Evolutionary conservation across 768 basidiomycete species (phyloP).

Genomic region (Pleurotus giganteus): DNA sequence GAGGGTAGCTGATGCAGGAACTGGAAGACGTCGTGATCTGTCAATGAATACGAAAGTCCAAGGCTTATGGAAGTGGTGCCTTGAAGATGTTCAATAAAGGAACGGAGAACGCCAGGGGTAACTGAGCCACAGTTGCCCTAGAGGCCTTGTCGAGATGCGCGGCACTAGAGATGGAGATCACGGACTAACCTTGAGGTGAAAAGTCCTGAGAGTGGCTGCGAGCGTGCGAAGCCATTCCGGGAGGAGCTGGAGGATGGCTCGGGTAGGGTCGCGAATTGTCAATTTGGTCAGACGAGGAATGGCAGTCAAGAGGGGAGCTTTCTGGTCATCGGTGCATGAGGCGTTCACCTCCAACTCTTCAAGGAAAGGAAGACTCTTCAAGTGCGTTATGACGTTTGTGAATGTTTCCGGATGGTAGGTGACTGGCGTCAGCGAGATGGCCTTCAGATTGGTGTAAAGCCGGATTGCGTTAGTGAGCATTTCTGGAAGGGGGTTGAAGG

Average conservation of each 20-base stretch:
- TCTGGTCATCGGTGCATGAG: slow-evolving; percentile 31
- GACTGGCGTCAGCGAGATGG: slow-evolving; percentile 30
- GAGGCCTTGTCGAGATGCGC: neutral
- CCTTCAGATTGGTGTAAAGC: slow-evolving; percentile 30
- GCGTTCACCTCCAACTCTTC: slow-evolving; percentile 31
- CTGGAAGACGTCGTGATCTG: slow-evolving; percentile 47
- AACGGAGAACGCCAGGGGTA: slow-evolving; percentile 55
- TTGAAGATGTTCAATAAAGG: slow-evolving; percentile 37
- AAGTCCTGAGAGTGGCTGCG: slow-evolving; percentile 27
- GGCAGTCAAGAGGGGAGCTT: slow-evolving; percentile 26
- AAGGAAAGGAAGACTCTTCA: slow-evolving; percentile 20
- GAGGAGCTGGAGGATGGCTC: slow-evolving; percentile 39
- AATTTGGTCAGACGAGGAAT: slow-evolving; percentile 28
- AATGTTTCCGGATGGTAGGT: slow-evolving; percentile 35
- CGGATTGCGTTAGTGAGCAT: slow-evolving; percentile 26
- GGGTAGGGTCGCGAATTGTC: slow-evolving; percentile 33
- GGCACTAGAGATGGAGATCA: neutral
- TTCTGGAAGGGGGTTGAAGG: slow-evolving; percentile 26
- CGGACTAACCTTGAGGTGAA: slow-evolving; percentile 42
- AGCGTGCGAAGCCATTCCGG: slow-evolving; percentile 42
- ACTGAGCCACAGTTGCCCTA: slow-evolving; percentile 64
- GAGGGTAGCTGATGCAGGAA: slow-evolving; percentile 40
- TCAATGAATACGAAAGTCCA: slow-evolving; percentile 60
- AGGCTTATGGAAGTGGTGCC: slow-evolving; percentile 38
- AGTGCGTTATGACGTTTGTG: slow-evolving; percentile 20